Evolutionary conservation across 2,329 filamentous ascomycete species (phyloP).

Genomic region (Pseudocercospora fuligena): DNA sequence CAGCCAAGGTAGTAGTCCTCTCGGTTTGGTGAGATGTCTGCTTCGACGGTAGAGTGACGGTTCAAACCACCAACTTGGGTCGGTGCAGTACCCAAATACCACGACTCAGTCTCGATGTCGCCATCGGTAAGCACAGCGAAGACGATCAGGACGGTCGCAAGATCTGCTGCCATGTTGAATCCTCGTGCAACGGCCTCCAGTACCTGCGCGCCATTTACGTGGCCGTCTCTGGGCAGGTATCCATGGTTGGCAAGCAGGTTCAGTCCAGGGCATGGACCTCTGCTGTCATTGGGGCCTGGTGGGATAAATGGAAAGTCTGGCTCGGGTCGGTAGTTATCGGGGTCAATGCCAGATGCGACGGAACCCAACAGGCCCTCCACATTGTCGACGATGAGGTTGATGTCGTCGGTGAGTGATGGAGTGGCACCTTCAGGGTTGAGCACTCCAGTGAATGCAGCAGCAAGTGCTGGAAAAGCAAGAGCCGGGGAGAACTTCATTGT

Average conservation of each 20-base stretch:
- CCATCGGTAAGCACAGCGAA: constrained; percentile 39
- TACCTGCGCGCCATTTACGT: constrained; percentile 43
- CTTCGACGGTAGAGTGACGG: constrained; percentile 39
- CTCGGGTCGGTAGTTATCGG: constrained; percentile 36
- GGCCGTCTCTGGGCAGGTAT: constrained; percentile 48
- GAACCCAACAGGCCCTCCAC: constrained; percentile 30
- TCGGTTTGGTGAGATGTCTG: constrained; percentile 39
- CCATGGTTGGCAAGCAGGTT: constrained; percentile 50
- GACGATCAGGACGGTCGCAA: constrained; percentile 44
- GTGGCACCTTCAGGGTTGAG: constrained; percentile 16
- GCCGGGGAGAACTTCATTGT: neutral
- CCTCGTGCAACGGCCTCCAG: constrained; percentile 39
- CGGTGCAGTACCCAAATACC: constrained; percentile 35
- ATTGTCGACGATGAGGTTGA: neutral
- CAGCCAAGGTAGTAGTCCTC: constrained; percentile 44
- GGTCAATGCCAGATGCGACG: constrained; percentile 33
- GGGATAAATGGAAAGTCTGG: constrained; percentile 34
- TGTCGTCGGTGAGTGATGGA: too few species aligned
- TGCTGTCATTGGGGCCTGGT: constrained; percentile 36
- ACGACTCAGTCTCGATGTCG: constrained; percentile 35
- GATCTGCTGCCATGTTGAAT: constrained; percentile 46
- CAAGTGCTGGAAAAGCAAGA: constrained; percentile 21
- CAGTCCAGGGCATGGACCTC: constrained; percentile 47
- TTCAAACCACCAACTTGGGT: constrained; percentile 36
- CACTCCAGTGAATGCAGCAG: constrained; percentile 18